phyloP scores from a whole-genome alignment of 2,329 filamentous ascomycete species.

The Bipolaris cookei region DNA sequence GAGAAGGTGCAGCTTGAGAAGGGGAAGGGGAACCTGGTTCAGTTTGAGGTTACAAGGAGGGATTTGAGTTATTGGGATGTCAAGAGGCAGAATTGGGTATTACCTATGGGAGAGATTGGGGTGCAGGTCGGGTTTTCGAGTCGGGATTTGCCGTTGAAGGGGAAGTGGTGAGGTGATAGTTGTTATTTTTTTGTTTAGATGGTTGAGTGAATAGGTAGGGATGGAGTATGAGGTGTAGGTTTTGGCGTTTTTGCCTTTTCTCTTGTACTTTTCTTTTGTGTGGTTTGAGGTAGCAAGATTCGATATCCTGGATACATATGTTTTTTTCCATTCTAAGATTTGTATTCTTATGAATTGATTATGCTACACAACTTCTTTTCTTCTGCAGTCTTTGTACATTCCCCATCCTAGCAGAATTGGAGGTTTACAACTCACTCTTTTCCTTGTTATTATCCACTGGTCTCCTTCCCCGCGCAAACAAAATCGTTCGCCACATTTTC shows the following conservation, averaged over 20 bases:
- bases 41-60: slow-evolving; percentile 49
- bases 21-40: slow-evolving; percentile 33
- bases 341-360: no score
- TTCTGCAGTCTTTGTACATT: neutral
- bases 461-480: slow-evolving; percentile 61
- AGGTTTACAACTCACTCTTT: slow-evolving; percentile 35
- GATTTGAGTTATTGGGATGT: slow-evolving; percentile 54
- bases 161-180: slow-evolving; percentile 33
- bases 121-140: slow-evolving; percentile 46
- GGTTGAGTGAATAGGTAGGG: slow-evolving; percentile 7
- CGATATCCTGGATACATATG: neutral
- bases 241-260: neutral
- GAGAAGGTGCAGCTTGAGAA: slow-evolving; percentile 50
- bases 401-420: no score
- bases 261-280: neutral
- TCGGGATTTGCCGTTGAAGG: slow-evolving; percentile 40
- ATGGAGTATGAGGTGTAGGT: neutral
- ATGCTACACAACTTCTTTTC: no score
- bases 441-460: slow-evolving; percentile 23
- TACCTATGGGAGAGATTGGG: slow-evolving; percentile 43
- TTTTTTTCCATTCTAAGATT: neutral
- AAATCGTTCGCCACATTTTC: slow-evolving; percentile 54
- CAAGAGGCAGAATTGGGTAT: slow-evolving; percentile 50
- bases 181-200: neutral
- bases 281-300: neutral